Percentiles rank a stretch among this genome's conserved stretches.
Evolutionary conservation across 805 yeast species (phyloP).

Genomic region (Wickerhamomyces chambardii): DNA sequence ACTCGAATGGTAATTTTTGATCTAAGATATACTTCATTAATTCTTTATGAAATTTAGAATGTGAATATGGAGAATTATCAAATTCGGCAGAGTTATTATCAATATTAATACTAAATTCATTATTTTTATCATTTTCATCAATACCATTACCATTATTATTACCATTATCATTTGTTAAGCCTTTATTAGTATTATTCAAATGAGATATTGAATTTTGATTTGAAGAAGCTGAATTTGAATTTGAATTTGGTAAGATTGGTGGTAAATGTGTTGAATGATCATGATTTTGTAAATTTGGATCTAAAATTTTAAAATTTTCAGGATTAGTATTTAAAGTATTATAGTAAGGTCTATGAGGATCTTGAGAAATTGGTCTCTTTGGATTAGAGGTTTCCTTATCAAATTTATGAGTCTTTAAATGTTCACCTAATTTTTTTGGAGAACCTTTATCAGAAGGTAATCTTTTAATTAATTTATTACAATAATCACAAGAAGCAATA

Average conservation of each 20-base stretch:
- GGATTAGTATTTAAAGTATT: slow-evolving; percentile 15
- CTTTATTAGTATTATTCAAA: too few species aligned
- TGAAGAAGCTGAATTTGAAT: neutral
- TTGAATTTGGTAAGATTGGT: slow-evolving; percentile 5
- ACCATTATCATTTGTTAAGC: too few species aligned
- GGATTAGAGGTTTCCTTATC: slow-evolving; percentile 29
- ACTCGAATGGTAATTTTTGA: slow-evolving; percentile 38
- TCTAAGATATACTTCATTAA: slow-evolving; percentile 40
- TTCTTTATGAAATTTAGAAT: slow-evolving; percentile 39
- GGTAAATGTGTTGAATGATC: slow-evolving; percentile 1
- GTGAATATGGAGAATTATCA: slow-evolving; percentile 35
- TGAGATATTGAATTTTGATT: too few species aligned
- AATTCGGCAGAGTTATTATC: slow-evolving; percentile 8
- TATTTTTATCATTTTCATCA: neutral
- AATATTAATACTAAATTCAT: neutral
- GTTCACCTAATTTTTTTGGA: slow-evolving; percentile 51
- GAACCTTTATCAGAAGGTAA: slow-evolving; percentile 46
- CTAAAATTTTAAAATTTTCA: neutral
- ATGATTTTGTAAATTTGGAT: neutral
- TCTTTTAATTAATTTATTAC: slow-evolving; percentile 39
- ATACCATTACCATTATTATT: neutral
- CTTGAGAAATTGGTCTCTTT: slow-evolving; percentile 27
- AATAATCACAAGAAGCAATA: slow-evolving; percentile 43
- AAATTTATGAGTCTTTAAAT: slow-evolving; percentile 44
- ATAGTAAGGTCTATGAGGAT: slow-evolving; percentile 24